Conservation (phyloP, 352 stramenopile genomes). For the Phytophthora lateralis region DNA sequence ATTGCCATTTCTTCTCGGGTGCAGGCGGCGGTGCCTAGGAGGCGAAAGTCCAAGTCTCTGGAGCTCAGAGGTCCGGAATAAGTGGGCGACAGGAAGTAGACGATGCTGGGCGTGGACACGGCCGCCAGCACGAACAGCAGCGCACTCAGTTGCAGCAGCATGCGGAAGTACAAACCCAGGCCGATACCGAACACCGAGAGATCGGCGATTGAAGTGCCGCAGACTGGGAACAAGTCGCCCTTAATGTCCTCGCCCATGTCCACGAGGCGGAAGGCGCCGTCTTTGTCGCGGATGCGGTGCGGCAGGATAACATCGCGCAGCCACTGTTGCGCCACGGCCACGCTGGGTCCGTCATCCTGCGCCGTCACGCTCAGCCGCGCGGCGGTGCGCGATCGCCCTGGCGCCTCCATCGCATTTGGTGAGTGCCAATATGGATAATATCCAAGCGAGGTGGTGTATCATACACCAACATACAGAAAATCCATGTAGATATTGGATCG, state of each 20-base stretch:
- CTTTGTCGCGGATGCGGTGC: conserved; percentile 53
- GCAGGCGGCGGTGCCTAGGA: conserved; percentile 64
- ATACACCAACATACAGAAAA: background rate
- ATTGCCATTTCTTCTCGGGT: conserved; percentile 39
- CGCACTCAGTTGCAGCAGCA: conserved; percentile 58
- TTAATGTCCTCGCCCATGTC: conserved; percentile 70
- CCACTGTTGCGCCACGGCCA: conserved; percentile 56
- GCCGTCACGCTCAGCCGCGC: conserved; percentile 28
- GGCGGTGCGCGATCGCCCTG: conserved; percentile 17
- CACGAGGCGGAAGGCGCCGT: conserved; percentile 50
- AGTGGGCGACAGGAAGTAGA: conserved; percentile 67
- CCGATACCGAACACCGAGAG: conserved; percentile 78
- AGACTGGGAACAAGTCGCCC: conserved; percentile 67
- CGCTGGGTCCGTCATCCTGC: conserved; percentile 28
- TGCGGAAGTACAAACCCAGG: conserved; percentile 81
- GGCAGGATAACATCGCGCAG: conserved; percentile 61
- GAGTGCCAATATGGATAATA: background rate
- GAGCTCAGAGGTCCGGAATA: conserved; percentile 58
- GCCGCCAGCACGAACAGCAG: conserved; percentile 63
- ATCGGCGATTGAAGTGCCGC: conserved; percentile 57
- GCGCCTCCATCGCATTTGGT: conserved; percentile 20
- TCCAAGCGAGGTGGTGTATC: too few species aligned
- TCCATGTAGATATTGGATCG: too few species aligned
- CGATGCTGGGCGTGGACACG: conserved; percentile 61
- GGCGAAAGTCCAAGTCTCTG: conserved; percentile 48